Percentiles rank a stretch among this genome's conserved stretches.
These are phyloP conservation scores for Circinella umbellata DNA, from an alignment of 371 early-diverging fungal species.

Conservation along the genomic window DNA sequence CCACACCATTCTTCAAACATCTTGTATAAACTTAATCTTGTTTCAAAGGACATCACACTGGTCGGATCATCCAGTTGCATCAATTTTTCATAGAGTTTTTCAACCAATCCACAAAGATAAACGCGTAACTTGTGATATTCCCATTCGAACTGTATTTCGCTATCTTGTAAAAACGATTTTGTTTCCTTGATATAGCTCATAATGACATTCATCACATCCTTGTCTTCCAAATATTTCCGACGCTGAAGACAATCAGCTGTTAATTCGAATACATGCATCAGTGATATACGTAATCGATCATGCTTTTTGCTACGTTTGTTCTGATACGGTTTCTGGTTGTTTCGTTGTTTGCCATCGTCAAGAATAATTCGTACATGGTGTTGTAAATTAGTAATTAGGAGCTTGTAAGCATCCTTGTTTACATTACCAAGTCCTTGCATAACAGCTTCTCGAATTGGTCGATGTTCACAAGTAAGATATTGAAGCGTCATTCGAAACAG, in stretches of 20 bases:
- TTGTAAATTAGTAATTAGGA: slow-evolving; percentile 72
- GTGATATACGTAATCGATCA: slow-evolving; percentile 77
- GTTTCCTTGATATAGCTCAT: slow-evolving; percentile 80
- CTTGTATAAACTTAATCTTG: slow-evolving; percentile 76
- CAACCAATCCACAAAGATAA: slow-evolving; percentile 87
- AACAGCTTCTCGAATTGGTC: slow-evolving; percentile 73
- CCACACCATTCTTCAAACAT: slow-evolving; percentile 96
- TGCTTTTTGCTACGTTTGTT: slow-evolving; percentile 67
- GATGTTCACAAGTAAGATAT: slow-evolving; percentile 74
- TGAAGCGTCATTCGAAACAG: slow-evolving; percentile 66
- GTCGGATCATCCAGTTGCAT: slow-evolving; percentile 54
- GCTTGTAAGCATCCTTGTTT: slow-evolving; percentile 69
- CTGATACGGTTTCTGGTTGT: slow-evolving; percentile 62
- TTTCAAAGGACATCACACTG: slow-evolving; percentile 76
- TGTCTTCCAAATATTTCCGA: slow-evolving; percentile 61
- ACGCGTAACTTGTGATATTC: slow-evolving; percentile 87
- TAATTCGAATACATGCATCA: slow-evolving; percentile 76
- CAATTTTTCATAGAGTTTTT: slow-evolving; percentile 78
- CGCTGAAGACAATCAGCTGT: slow-evolving; percentile 73
- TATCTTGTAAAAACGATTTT: slow-evolving; percentile 67
- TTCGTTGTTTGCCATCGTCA: slow-evolving; percentile 70
- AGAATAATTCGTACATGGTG: slow-evolving; percentile 62
- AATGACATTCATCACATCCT: slow-evolving; percentile 63
- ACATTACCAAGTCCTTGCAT: slow-evolving; percentile 75
- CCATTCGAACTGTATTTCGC: slow-evolving; percentile 83